Conservation (phyloP, 2,329 filamentous ascomycete species). For the Penicillium psychrosexuale region DNA sequence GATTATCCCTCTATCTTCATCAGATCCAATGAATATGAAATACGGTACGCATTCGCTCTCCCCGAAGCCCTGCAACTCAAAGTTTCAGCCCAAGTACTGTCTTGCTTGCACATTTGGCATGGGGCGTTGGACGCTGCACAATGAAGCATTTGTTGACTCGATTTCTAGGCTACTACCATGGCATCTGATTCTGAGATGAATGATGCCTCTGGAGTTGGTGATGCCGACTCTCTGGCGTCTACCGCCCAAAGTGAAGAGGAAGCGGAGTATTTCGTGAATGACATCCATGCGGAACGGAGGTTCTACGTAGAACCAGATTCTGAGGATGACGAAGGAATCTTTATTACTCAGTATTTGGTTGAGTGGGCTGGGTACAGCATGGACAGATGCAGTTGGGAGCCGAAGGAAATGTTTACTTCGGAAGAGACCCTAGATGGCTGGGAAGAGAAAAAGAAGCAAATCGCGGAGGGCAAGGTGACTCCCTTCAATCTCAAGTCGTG, state of each 20-base stretch:
- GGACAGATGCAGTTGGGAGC: constrained; percentile 57
- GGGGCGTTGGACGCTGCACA: neutral
- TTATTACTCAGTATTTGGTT: constrained; percentile 53
- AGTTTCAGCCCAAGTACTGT: neutral
- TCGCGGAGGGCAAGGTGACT: constrained; percentile 28
- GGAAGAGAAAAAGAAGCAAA: constrained; percentile 33
- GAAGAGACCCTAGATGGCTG: constrained; percentile 43
- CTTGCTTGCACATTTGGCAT: neutral
- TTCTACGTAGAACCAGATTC: neutral
- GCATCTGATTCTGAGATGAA: constrained; percentile 10
- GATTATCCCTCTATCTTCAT: neutral
- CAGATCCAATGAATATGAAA: neutral
- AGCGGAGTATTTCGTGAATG: constrained; percentile 55
- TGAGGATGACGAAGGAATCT: constrained; percentile 20
- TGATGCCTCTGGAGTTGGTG: constrained; percentile 25
- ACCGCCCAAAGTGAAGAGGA: constrained; percentile 45
- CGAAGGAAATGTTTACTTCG: constrained; percentile 40
- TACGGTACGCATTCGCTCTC: neutral
- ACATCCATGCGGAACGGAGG: constrained; percentile 49
- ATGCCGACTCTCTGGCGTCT: constrained; percentile 58
- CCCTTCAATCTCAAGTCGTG: constrained; percentile 35
- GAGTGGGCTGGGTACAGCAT: constrained; percentile 62
- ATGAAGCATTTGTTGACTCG: neutral
- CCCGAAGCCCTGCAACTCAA: neutral
- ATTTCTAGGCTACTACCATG: constrained; percentile 1